Conservation (phyloP, 164 flowering plant species). For the Euptelea pleiosperma region DNA sequence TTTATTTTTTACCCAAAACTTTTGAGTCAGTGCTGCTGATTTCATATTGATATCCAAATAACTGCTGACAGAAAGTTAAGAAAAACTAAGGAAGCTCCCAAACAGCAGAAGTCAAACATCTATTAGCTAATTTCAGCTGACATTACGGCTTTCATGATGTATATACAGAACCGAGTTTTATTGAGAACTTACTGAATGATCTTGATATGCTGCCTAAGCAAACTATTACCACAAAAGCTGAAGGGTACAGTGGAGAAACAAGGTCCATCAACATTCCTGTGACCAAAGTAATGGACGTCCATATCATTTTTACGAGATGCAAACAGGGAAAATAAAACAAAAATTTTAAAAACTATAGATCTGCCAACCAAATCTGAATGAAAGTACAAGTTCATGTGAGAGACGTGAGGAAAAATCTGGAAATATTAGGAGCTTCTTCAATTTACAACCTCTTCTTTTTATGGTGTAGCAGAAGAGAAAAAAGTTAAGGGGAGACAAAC, state of each 20-base stretch:
- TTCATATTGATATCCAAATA: neutral
- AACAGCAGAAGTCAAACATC: neutral
- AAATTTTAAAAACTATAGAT: neutral
- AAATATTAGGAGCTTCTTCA: neutral
- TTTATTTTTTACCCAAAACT: too few species aligned
- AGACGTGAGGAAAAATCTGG: neutral
- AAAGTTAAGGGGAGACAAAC: neutral
- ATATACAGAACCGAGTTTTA: neutral
- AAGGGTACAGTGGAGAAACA: constrained; percentile 85
- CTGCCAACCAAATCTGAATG: neutral
- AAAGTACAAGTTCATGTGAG: neutral
- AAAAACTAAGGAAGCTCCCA: neutral
- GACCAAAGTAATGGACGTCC: constrained; percentile 19
- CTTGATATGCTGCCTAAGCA: constrained; percentile 96
- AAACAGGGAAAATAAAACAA: neutral
- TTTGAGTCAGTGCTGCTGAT: neutral
- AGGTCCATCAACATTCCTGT: constrained; percentile 99
- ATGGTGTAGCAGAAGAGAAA: neutral
- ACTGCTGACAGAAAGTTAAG: neutral
- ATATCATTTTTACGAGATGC: constrained; percentile 7
- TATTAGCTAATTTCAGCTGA: neutral
- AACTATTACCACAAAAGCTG: constrained; percentile 77
- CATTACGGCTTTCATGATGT: too few species aligned
- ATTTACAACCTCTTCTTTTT: neutral
- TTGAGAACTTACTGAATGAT: constrained; percentile 78